Evolutionary conservation across 2,329 filamentous ascomycete species (phyloP).

Genomic region (Sarocladiaceae sp.): DNA sequence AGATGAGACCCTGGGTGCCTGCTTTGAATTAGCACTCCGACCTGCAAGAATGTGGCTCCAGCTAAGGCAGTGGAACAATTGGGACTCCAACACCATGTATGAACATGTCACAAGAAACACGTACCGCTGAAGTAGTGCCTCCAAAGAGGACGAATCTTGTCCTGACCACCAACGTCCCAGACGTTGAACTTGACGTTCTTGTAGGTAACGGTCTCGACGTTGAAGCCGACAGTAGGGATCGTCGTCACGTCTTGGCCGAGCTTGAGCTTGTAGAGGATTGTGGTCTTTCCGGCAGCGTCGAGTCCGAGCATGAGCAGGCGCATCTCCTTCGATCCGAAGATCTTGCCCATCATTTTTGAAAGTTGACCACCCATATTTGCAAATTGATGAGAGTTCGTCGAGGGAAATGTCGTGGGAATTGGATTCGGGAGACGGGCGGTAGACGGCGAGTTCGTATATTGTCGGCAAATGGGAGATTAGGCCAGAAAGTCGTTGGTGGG

Average conservation of each 20-base stretch:
- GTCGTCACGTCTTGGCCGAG: slow-evolving; percentile 97
- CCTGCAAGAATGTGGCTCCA: slow-evolving; percentile 5
- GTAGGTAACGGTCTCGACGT: slow-evolving; percentile 97
- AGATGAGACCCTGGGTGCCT: slow-evolving; percentile 97
- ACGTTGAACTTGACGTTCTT: slow-evolving; percentile 99
- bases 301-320: slow-evolving; percentile 95
- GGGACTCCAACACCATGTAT: not conserved
- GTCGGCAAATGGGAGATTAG: no score
- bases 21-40: slow-evolving; percentile 11
- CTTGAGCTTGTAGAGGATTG: slow-evolving; percentile 98
- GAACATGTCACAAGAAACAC: slow-evolving; percentile 18
- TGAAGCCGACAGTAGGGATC: slow-evolving; percentile 97
- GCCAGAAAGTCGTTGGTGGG: no score
- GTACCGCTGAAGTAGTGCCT: slow-evolving; percentile 88
- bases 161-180: slow-evolving; percentile 97
- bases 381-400: slow-evolving; percentile 11
- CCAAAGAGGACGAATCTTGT: slow-evolving; percentile 97
- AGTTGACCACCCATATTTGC: slow-evolving; percentile 82
- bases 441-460: no score
- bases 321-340: slow-evolving; percentile 99
- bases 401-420: slow-evolving; percentile 12
- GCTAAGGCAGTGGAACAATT: no score
- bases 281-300: slow-evolving; percentile 97
- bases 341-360: slow-evolving; percentile 96
- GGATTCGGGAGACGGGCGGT: slow-evolving; percentile 1